A percentile compares a stretch with the other conserved stretches of the same genome.
Evolutionary conservation across 2,329 filamentous ascomycete species (phyloP).

Genomic region (Harringtonia aguacate): DNA sequence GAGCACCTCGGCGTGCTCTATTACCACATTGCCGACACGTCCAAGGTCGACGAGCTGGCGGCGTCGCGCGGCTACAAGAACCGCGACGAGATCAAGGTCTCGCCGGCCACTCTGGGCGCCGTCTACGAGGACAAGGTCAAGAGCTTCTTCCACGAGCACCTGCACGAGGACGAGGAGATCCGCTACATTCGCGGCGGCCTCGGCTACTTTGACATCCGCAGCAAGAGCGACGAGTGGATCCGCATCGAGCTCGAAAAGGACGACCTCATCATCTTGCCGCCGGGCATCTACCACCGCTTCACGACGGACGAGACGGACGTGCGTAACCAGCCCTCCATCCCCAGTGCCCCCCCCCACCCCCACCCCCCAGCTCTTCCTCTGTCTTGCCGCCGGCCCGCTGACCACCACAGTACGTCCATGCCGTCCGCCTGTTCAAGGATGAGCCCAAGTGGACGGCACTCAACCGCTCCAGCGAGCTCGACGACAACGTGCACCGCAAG

Average conservation of each 20-base stretch:
- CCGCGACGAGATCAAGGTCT: constrained; percentile 86
- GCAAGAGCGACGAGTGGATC: constrained; percentile 77
- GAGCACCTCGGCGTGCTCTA: constrained; percentile 70
- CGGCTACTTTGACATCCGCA: constrained; percentile 89
- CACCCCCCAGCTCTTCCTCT: no score
- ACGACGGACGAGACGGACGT: constrained; percentile 90
- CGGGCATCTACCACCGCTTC: constrained; percentile 95
- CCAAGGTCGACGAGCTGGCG: constrained; percentile 65
- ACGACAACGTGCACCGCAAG: constrained; percentile 68
- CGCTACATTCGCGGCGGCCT: constrained; percentile 81
- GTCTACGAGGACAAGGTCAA: constrained; percentile 90
- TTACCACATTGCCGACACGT: constrained; percentile 53
- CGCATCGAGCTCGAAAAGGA: constrained; percentile 73
- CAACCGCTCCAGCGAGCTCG: constrained; percentile 68
- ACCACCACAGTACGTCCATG: constrained; percentile 68
- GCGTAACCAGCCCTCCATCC: constrained; percentile 32
- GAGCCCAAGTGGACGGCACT: constrained; percentile 97
- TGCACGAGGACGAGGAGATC: constrained; percentile 98
- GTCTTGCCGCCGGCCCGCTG: background rate
- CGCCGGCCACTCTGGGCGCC: constrained; percentile 73
- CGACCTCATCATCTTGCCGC: constrained; percentile 86
- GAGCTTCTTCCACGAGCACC: constrained; percentile 85
- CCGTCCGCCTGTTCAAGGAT: constrained; percentile 95
- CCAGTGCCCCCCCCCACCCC: no score
- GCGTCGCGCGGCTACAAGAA: constrained; percentile 76